Percentiles rank a stretch among this genome's conserved stretches.
These are phyloP conservation scores for Colletotrichum destructivum DNA, from an alignment of 2,329 filamentous ascomycete species.

Conservation along the genomic window DNA sequence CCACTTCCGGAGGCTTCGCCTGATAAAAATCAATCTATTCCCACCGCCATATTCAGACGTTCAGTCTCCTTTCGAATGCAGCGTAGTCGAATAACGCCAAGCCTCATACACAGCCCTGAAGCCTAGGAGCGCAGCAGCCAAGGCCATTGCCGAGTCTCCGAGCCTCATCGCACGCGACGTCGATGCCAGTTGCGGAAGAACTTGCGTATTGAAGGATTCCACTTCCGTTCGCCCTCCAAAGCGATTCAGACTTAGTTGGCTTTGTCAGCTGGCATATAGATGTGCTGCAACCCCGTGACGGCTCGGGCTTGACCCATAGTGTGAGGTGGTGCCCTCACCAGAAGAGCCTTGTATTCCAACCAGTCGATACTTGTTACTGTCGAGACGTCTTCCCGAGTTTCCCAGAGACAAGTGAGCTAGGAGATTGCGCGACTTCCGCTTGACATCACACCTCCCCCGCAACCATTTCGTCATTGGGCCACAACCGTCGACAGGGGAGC, in stretches of 20 bases:
- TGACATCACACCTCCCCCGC: not conserved
- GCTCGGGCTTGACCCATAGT: conserved; percentile 11
- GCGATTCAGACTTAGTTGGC: conserved; percentile 27
- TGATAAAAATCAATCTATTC: not conserved
- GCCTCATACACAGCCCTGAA: not conserved
- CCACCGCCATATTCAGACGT: not conserved
- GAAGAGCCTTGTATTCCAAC: not conserved
- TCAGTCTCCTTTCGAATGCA: not conserved
- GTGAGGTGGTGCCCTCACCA: not conserved
- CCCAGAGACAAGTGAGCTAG: not conserved
- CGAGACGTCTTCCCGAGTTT: not conserved
- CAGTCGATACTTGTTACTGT: not conserved
- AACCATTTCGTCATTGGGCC: conserved; percentile 18
- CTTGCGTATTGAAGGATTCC: not conserved
- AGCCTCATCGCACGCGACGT: not conserved
- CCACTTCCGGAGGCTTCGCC: not conserved
- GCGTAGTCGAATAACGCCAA: not conserved
- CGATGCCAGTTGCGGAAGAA: not conserved
- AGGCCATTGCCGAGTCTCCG: not conserved
- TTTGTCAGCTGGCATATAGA: conserved; percentile 15
- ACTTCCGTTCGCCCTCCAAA: not conserved
- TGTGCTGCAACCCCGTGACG: conserved; percentile 8
- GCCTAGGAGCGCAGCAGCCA: not conserved
- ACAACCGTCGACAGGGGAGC: not conserved
- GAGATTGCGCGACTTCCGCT: not conserved